Evolutionary conservation across 805 yeast genomes (phyloP), one percentile per base, ranked within the genome.

Genomic region (Barnettozyma sp.): DNA sequence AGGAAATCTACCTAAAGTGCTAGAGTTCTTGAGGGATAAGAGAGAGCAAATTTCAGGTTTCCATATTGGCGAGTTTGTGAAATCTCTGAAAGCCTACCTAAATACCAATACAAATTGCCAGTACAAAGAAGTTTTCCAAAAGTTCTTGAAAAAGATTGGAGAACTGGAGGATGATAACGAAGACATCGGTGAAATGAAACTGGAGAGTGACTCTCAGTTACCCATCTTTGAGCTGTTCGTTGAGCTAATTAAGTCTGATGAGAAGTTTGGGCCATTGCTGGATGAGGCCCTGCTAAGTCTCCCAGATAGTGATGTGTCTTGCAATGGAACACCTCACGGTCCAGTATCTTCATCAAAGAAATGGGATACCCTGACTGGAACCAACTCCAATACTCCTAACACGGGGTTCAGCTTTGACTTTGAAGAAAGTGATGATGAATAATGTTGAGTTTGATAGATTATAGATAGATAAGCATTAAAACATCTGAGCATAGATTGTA

Each of bases 21-120:
- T 84, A 39, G 59, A 70, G 44, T 87, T 87, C 49, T 69, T 87
- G 52, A 72, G 76, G 49, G 66, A 72, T 46, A 83, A 78, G 49
- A 63, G 67, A 6, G 71, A 71, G 23, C 96, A 87, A 56, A 67
- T 87, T 12, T 78, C 88, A 31, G 97, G 96, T 5, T 86, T 87
- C 52, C 74, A 75, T 39, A 70, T 78, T 11, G 65, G 65, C 24
- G 70, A 71, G 34, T 71, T 80, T 15, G 65, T 63, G 25, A 42
- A 40, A 3, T 59, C 65, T 11, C 42, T 69, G 28, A 42, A 43
- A 9, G 45, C 50, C 1, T 52, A 72, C 43, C 49, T 65, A n/a
- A 22, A 32, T 10, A 12, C n/a, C 2, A 11, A 7, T 4, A 27
- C 12, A 3, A 8, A 22, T 14, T 12, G 10, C 7, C 40, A 44